These are phyloP conservation scores for Multifurca ochricompacta DNA, from an alignment of 768 basidiomycete genomes.

Conservation along the genomic window DNA sequence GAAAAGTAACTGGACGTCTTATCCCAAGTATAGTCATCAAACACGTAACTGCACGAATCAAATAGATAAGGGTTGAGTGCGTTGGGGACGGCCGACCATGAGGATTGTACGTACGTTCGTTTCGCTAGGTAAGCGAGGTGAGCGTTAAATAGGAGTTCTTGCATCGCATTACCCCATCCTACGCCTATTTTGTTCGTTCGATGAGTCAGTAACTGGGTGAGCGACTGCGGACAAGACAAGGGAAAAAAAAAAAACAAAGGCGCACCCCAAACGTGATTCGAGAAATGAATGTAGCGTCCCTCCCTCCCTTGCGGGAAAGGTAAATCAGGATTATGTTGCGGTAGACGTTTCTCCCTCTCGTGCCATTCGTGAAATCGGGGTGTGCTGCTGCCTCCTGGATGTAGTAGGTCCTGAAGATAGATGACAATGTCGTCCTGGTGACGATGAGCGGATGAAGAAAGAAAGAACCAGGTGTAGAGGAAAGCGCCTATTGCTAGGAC, in stretches of 20 bases:
- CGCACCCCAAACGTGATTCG: constrained; percentile 13
- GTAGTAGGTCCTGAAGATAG: background rate
- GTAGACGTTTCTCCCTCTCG: constrained; percentile 5
- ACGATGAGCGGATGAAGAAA: too few relatives aligned
- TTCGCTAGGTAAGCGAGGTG: constrained; percentile 40
- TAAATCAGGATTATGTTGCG: constrained; percentile 9
- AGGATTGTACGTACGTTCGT: constrained; percentile 36
- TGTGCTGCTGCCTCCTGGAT: background rate
- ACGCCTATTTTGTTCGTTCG: too few relatives aligned
- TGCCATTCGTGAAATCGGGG: constrained; percentile 12
- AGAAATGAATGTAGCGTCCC: constrained; percentile 15
- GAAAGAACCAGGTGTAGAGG: background rate
- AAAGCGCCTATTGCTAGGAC: background rate
- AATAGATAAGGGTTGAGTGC: background rate
- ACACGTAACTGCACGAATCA: constrained; percentile 34
- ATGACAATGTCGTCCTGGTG: background rate
- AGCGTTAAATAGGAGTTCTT: constrained; percentile 48
- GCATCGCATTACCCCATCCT: constrained; percentile 58
- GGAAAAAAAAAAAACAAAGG: too few relatives aligned
- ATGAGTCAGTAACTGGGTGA: too few relatives aligned
- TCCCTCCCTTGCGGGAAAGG: constrained; percentile 17
- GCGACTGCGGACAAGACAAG: too few relatives aligned
- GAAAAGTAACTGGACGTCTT: constrained; percentile 31
- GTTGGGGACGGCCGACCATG: background rate
- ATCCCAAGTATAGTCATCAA: constrained; percentile 53